Evolutionary conservation across 2,329 filamentous ascomycete genomes (phyloP).

Genomic region (Orbilia brochopaga): DNA sequence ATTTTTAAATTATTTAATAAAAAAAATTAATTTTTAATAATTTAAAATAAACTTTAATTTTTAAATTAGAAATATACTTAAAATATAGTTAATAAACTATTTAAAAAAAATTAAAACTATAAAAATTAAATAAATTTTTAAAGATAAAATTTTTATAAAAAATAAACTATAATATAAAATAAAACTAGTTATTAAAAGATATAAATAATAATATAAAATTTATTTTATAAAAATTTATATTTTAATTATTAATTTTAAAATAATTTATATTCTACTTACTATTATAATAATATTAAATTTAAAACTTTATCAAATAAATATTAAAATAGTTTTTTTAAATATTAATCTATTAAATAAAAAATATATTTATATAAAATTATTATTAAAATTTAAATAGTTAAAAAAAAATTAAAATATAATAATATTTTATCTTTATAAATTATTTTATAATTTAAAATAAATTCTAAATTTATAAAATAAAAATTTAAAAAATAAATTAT

Average conservation of each 20-base stretch:
- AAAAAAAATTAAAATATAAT: background rate
- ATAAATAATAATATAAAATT: no score
- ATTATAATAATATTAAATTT: background rate
- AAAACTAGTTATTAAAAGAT: no score
- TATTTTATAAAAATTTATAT: background rate
- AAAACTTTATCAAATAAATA: background rate
- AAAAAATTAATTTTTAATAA: no score
- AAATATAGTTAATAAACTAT: no score
- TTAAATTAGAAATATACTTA: no score
- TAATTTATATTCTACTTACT: background rate
- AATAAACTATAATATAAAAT: no score
- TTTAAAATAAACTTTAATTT: no score
- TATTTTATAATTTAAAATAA: background rate
- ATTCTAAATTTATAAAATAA: background rate
- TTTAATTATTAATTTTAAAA: background rate
- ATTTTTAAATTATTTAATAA: no score
- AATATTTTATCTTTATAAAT: background rate
- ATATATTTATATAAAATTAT: background rate
- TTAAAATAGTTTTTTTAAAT: background rate
- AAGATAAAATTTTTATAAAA: no score
- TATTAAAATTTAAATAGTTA: background rate
- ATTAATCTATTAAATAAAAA: no score
- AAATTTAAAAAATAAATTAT: constrained; percentile 5
- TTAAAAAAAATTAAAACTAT: background rate
- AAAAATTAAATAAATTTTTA: no score